phyloP scores from a whole-genome alignment of 1,284 basidiomycete genomes.

The Taiwanofungus camphoratus region DNA sequence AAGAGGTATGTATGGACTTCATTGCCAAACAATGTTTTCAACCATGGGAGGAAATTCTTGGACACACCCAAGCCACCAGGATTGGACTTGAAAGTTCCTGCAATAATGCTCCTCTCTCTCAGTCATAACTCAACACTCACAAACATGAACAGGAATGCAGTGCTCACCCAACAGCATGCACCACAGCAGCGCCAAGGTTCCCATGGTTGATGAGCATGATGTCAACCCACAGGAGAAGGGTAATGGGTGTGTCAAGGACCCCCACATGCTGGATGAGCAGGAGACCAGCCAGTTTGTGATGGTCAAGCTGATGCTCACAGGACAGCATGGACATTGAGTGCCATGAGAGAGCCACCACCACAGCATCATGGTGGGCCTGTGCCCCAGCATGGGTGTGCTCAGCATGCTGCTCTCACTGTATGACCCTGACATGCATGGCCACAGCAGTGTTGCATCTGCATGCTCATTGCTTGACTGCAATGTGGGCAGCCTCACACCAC shows the following conservation, averaged over 20 bases:
- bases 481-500: too few relatives aligned
- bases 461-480: slow-evolving; percentile 21
- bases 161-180: slow-evolving; percentile 24
- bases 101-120: too few relatives aligned
- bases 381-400: slow-evolving; percentile 40
- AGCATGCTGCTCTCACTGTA: slow-evolving; percentile 51
- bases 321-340: slow-evolving; percentile 22
- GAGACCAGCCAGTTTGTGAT: too few relatives aligned
- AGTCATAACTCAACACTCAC: slow-evolving; percentile 4
- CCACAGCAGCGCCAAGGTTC: slow-evolving; percentile 33
- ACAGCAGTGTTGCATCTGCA: slow-evolving; percentile 13
- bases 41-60: too few relatives aligned
- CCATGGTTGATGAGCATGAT: slow-evolving; percentile 25
- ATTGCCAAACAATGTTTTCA: too few relatives aligned
- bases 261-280: slow-evolving; percentile 42
- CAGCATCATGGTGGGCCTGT: slow-evolving; percentile 11
- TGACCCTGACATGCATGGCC: slow-evolving; percentile 26
- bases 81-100: too few relatives aligned
- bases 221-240: too few relatives aligned
- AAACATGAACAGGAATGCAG: slow-evolving; percentile 7
- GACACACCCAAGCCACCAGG: too few relatives aligned
- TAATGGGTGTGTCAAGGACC: slow-evolving; percentile 11
- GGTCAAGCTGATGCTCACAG: too few relatives aligned
- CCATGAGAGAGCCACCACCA: slow-evolving; percentile 14
- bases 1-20: too few relatives aligned